Evolutionary conservation across 192 early-diverging fungal species (phyloP).

Genomic region (Backusella sp.): DNA sequence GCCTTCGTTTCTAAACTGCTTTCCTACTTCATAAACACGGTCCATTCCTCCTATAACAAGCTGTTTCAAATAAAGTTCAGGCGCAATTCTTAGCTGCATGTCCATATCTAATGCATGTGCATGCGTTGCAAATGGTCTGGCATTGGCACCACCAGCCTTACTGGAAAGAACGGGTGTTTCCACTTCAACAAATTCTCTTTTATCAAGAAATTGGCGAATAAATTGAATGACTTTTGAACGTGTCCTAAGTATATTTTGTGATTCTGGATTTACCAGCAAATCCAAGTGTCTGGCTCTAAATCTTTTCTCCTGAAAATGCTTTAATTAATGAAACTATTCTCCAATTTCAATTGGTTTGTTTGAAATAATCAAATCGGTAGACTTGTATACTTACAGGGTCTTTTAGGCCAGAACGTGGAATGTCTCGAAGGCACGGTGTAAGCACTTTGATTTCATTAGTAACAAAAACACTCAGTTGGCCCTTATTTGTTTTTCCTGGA

Average conservation of each 20-base stretch:
- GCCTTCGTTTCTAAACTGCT: constrained; percentile 90
- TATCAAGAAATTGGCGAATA: constrained; percentile 64
- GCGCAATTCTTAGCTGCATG: constrained; percentile 78
- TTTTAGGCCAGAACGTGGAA: constrained; percentile 62
- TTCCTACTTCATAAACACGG: constrained; percentile 85
- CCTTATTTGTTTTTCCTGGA: constrained; percentile 67
- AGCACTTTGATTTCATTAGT: constrained; percentile 50
- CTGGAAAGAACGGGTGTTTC: constrained; percentile 81
- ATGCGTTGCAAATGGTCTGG: constrained; percentile 74
- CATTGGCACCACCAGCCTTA: constrained; percentile 78
- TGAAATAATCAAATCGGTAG: neutral
- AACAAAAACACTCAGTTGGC: constrained; percentile 69
- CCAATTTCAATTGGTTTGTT: neutral
- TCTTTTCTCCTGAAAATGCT: constrained; percentile 49
- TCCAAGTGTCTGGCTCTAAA: constrained; percentile 74
- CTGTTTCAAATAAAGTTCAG: constrained; percentile 87
- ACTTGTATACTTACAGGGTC: constrained; percentile 44
- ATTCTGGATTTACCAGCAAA: constrained; percentile 66
- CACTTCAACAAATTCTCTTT: constrained; percentile 73
- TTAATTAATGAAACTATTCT: neutral
- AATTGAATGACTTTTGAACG: constrained; percentile 60
- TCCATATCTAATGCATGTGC: constrained; percentile 63
- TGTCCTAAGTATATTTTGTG: constrained; percentile 49
- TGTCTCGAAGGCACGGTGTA: constrained; percentile 65
- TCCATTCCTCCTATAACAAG: constrained; percentile 85